Evolutionary conservation across 1,139 yeast genomes (phyloP).

Genomic region (Tardiomyces depauwii): DNA sequence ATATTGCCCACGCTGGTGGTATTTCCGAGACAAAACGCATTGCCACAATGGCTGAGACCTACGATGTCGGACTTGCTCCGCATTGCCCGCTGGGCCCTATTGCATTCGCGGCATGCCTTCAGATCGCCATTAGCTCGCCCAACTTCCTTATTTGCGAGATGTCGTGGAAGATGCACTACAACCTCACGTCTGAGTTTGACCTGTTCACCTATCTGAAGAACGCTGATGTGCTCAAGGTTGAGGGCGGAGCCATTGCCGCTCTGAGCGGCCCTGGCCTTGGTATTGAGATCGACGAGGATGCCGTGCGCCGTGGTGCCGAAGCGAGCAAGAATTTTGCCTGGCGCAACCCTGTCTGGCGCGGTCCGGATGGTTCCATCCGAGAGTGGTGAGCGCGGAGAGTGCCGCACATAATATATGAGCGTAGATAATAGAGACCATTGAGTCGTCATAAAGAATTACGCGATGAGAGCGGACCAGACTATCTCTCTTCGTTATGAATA

Average conservation of each 20-base stretch:
- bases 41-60: conserved; percentile 23
- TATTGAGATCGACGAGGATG: conserved; percentile 18
- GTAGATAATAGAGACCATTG: too few species aligned
- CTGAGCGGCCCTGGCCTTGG: conserved; percentile 20
- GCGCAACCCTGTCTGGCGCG: conserved; percentile 21
- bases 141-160: conserved; percentile 22
- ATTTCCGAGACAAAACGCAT: conserved; percentile 21
- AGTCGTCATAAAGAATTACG: too few species aligned
- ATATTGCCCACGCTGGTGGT: conserved; percentile 23
- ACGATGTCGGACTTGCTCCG: conserved; percentile 24
- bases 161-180: conserved; percentile 22
- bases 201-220: conserved; percentile 17
- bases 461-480: too few species aligned
- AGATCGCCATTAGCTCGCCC: conserved; percentile 17
- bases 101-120: conserved; percentile 23
- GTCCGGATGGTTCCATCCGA: conserved; percentile 18
- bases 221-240: conserved; percentile 16
- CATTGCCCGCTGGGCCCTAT: conserved; percentile 25
- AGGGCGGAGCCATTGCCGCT: conserved; percentile 16
- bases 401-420: too few species aligned
- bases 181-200: conserved; percentile 15
- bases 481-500: neutral
- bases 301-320: conserved; percentile 10
- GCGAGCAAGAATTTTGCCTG: conserved; percentile 9
- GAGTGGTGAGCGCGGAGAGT: conserved; percentile 14